A percentile compares a stretch with the other conserved stretches of the same genome.
Evolutionary conservation across 192 early-diverging fungal species (phyloP).

Genomic region (Coemansia sp.): DNA sequence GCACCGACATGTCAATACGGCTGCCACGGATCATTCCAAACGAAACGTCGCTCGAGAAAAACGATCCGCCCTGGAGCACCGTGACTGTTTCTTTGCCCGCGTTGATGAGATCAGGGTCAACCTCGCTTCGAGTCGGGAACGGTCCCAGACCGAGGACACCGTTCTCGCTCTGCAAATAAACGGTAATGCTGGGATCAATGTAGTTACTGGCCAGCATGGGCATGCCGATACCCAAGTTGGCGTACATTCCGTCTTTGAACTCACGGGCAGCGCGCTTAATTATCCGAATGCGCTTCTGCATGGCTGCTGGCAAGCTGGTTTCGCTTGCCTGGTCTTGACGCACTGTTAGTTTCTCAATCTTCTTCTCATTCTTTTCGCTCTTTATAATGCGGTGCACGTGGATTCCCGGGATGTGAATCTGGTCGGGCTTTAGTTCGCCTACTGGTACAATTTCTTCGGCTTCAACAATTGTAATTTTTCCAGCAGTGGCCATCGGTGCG

Average conservation of each 20-base stretch:
- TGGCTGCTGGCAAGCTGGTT: constrained; percentile 21
- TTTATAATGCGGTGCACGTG: constrained; percentile 69
- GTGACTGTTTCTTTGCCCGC: constrained; percentile 64
- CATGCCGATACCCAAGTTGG: constrained; percentile 73
- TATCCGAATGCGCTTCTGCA: constrained; percentile 60
- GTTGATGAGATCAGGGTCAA: constrained; percentile 76
- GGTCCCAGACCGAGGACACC: constrained; percentile 74
- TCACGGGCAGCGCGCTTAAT: constrained; percentile 71
- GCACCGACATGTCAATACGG: constrained; percentile 68
- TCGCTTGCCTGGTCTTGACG: constrained; percentile 8
- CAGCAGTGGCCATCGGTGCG: constrained; percentile 66
- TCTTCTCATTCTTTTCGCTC: constrained; percentile 64
- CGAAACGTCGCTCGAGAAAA: constrained; percentile 69
- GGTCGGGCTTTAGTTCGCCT: constrained; percentile 61
- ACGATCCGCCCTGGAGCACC: constrained; percentile 60
- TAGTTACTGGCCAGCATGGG: constrained; percentile 75
- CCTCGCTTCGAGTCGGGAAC: constrained; percentile 63
- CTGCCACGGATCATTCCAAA: constrained; percentile 77
- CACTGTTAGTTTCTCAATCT: constrained; percentile 59
- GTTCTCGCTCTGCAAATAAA: constrained; percentile 73
- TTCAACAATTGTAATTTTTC: constrained; percentile 67
- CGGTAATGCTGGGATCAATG: constrained; percentile 61
- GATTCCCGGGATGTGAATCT: constrained; percentile 72
- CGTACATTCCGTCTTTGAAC: constrained; percentile 71
- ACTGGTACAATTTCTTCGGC: constrained; percentile 72